These are phyloP conservation scores for Psilocybe tampanensis DNA, from an alignment of 768 basidiomycete genomes.

Conservation along the genomic window DNA sequence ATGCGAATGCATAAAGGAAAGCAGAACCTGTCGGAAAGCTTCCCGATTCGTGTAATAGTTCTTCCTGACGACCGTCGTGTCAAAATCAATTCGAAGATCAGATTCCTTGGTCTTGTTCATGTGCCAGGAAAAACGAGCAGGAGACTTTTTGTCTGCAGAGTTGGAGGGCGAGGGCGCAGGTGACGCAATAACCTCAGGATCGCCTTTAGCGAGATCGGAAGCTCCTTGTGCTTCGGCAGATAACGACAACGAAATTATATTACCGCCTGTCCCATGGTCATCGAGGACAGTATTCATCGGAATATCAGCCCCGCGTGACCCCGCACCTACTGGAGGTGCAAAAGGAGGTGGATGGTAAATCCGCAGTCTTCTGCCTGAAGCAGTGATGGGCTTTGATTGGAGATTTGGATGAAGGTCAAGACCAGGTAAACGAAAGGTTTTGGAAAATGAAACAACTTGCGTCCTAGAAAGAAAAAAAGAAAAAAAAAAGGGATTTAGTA, in stretches of 20 bases:
- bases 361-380: conserved; percentile 11
- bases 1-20: background rate
- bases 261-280: background rate
- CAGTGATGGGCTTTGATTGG: background rate
- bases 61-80: conserved; percentile 4
- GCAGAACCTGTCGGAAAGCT: conserved; percentile 17
- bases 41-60: conserved; percentile 12
- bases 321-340: background rate
- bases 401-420: conserved; percentile 1
- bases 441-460: background rate
- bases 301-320: background rate
- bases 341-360: conserved; percentile 24
- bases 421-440: conserved; percentile 19
- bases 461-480: background rate
- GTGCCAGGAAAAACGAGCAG: background rate
- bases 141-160: background rate
- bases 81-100: conserved; percentile 11
- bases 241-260: background rate
- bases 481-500: background rate
- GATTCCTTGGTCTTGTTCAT: background rate
- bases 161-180: background rate
- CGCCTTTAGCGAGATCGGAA: background rate
- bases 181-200: background rate
- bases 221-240: background rate
- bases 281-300: background rate